phyloP scores from a whole-genome alignment of 1,284 basidiomycete genomes.

The Pholiota adiposa region DNA sequence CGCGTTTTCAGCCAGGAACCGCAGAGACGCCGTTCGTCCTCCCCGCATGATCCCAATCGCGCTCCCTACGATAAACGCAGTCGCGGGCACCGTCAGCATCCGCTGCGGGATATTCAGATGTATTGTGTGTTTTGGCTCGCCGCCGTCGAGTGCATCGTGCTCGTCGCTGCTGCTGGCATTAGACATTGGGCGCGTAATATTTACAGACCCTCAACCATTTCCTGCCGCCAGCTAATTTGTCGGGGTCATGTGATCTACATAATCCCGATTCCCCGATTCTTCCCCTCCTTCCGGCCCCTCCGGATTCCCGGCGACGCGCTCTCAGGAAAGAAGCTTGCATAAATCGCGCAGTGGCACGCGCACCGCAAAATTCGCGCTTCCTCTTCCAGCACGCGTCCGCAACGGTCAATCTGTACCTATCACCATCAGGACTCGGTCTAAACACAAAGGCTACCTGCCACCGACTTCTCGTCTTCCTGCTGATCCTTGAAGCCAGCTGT shows the following conservation, averaged over 20 bases:
- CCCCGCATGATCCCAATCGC: slow-evolving; percentile 75
- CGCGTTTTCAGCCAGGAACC: slow-evolving; percentile 66
- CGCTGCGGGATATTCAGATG: slow-evolving; percentile 42
- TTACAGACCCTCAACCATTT: background rate
- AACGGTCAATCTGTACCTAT: background rate
- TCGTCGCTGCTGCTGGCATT: slow-evolving; percentile 11
- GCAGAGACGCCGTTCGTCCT: slow-evolving; percentile 59
- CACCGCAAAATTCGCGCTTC: slow-evolving; percentile 4
- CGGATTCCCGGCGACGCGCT: background rate
- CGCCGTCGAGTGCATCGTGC: slow-evolving; percentile 18
- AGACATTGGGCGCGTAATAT: slow-evolving; percentile 4
- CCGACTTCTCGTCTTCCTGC: background rate
- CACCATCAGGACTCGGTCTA: background rate
- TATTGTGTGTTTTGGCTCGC: slow-evolving; percentile 23
- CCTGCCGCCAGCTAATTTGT: background rate
- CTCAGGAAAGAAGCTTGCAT: background rate
- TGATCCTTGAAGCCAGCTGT: slow-evolving; percentile 1
- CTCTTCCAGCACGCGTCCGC: background rate
- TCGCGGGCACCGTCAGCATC: slow-evolving; percentile 53
- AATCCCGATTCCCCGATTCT: background rate
- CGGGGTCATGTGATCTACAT: slow-evolving; percentile 4
- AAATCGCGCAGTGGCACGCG: background rate
- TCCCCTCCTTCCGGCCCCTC: background rate
- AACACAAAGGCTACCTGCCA: background rate
- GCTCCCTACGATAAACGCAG: slow-evolving; percentile 63